Evolutionary conservation across 495 filamentous ascomycete species (phyloP).

Genomic region (Hypoxylon intermedium): DNA sequence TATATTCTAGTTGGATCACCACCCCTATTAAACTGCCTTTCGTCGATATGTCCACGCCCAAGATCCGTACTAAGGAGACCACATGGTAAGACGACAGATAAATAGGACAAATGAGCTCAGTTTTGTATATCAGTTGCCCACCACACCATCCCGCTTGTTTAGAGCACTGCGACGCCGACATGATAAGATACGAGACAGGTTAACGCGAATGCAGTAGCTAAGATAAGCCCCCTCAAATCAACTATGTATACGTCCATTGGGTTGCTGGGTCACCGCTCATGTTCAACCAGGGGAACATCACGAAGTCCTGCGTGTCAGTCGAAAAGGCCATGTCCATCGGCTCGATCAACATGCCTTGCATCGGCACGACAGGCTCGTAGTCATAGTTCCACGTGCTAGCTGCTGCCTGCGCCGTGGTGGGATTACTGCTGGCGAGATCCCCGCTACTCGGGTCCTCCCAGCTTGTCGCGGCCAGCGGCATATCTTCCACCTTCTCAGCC

Average conservation of each 20-base stretch:
- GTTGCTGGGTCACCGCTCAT: conserved; percentile 13
- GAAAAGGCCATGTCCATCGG: conserved; percentile 30
- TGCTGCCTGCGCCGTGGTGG: neutral
- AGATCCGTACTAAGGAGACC: no score
- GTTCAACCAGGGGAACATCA: conserved; percentile 18
- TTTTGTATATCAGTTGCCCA: no score
- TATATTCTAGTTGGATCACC: no score
- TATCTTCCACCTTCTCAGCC: neutral
- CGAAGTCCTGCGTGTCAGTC: conserved; percentile 26
- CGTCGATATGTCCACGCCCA: no score
- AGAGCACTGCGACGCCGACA: no score
- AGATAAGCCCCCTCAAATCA: neutral
- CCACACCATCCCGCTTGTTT: no score
- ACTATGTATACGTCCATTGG: conserved; percentile 15
- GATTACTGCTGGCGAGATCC: neutral
- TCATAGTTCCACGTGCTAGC: conserved; percentile 5
- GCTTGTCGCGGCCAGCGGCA: neutral
- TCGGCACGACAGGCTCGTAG: neutral
- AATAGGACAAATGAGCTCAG: no score
- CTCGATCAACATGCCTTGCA: conserved; percentile 20
- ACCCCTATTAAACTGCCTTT: no score
- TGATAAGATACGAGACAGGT: no score
- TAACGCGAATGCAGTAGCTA: no score
- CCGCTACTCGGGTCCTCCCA: neutral
- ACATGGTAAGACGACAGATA: no score